Percentiles rank a stretch among this genome's conserved stretches.
Evolutionary conservation across 208 protist species (phyloP).

Genomic region (Leptomonas seymouri): DNA sequence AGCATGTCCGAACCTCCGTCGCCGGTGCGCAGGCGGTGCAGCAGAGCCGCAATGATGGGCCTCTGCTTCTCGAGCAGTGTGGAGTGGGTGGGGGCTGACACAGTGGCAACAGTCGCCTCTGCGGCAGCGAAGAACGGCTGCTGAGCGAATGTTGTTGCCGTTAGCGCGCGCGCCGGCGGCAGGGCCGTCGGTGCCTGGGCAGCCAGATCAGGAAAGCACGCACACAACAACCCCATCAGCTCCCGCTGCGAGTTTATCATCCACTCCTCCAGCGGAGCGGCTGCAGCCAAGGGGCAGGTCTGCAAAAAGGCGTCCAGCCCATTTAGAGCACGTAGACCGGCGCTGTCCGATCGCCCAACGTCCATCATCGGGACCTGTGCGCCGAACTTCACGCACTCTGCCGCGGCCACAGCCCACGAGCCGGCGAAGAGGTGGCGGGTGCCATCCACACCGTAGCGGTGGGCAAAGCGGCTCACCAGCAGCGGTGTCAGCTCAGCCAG

Average conservation of each 20-base stretch:
- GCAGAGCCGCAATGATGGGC: constrained; percentile 27
- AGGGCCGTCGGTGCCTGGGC: constrained; percentile 11
- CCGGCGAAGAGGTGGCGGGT: constrained; percentile 52
- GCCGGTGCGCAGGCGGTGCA: constrained; percentile 20
- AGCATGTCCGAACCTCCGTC: constrained; percentile 31
- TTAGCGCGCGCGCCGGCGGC: constrained; percentile 11
- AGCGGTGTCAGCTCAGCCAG: constrained; percentile 59
- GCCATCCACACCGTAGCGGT: constrained; percentile 57
- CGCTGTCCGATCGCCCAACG: constrained; percentile 45
- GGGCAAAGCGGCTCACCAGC: constrained; percentile 59
- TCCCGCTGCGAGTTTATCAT: constrained; percentile 56
- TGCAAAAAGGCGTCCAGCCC: constrained; percentile 57
- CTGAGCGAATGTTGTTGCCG: constrained; percentile 17
- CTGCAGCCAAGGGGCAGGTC: constrained; percentile 44
- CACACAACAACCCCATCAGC: constrained; percentile 49
- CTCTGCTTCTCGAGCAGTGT: constrained; percentile 30
- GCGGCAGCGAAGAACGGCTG: constrained; percentile 26
- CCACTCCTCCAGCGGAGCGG: constrained; percentile 64
- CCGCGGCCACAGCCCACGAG: constrained; percentile 58
- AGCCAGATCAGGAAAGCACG: constrained; percentile 46
- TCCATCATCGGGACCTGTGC: constrained; percentile 55
- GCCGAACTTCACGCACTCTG: constrained; percentile 54
- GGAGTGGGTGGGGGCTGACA: not conserved
- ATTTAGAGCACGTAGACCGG: constrained; percentile 35
- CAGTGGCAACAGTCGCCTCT: constrained; percentile 1